phyloP scores from a whole-genome alignment of 495 filamentous ascomycete species.

The Parachaetomium inaequale region DNA sequence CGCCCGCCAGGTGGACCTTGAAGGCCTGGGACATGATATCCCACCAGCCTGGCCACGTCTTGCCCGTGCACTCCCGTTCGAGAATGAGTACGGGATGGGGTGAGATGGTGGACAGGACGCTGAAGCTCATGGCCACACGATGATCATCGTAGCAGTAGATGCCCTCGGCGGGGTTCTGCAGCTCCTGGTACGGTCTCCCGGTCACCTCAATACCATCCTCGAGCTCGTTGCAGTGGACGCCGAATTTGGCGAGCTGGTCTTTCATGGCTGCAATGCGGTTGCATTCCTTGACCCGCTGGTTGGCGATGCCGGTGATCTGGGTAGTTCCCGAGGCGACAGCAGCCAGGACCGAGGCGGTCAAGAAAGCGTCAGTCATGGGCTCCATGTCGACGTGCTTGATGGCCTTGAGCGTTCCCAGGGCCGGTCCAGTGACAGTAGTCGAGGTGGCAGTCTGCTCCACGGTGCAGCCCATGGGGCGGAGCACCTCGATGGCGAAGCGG shows the following conservation, averaged over 20 bases:
- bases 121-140: conserved; percentile 97
- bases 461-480: conserved; percentile 88
- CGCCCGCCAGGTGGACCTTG: conserved; percentile 68
- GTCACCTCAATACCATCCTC: conserved; percentile 89
- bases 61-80: conserved; percentile 89
- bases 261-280: conserved; percentile 97
- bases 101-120: conserved; percentile 76
- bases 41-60: conserved; percentile 99
- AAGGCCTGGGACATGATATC: conserved; percentile 77
- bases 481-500: conserved; percentile 86
- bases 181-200: conserved; percentile 57
- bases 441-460: conserved; percentile 81
- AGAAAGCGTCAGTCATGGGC: conserved; percentile 98
- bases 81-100: conserved; percentile 72
- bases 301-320: conserved; percentile 91
- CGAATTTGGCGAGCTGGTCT: conserved; percentile 92
- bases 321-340: conserved; percentile 85
- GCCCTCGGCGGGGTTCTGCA: conserved; percentile 61
- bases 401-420: conserved; percentile 63
- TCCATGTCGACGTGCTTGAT: conserved; percentile 87
- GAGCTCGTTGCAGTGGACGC: conserved; percentile 78
- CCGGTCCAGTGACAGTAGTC: conserved; percentile 91
- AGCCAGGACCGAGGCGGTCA: conserved; percentile 89
- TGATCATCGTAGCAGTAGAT: conserved; percentile 97
- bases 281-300: conserved; percentile 97